Conservation (phyloP, 2,329 filamentous ascomycete genomes). For the Ophiocordyceps camponoti-leonardi region DNA sequence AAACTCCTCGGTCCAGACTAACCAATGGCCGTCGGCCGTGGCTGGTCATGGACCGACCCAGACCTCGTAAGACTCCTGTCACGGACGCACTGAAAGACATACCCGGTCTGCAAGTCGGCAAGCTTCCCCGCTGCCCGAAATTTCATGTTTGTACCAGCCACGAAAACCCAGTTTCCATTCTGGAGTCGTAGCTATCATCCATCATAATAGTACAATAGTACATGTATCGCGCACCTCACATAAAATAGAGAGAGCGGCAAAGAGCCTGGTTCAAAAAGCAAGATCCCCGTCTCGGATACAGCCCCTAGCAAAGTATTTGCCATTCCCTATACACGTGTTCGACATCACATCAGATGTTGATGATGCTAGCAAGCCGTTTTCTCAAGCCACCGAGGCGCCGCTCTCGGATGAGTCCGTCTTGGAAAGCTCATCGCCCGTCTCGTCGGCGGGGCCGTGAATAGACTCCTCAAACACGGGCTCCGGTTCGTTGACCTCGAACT, state of each 20-base stretch:
- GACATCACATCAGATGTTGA: not conserved
- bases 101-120: not conserved
- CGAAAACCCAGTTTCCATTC: not conserved
- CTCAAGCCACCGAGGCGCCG: conserved; percentile 39
- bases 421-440: conserved; percentile 34
- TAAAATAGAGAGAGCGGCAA: not conserved
- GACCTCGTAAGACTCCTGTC: not conserved
- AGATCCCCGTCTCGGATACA: not conserved
- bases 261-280: not conserved
- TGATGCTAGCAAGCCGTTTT: not conserved
- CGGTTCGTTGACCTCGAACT: conserved; percentile 79
- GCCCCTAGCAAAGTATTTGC: not conserved
- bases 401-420: conserved; percentile 44
- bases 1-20: not conserved
- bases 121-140: not conserved
- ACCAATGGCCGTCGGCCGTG: not conserved
- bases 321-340: not conserved
- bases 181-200: not conserved
- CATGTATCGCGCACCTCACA: not conserved
- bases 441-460: conserved; percentile 47
- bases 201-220: not conserved
- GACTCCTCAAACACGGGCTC: conserved; percentile 89
- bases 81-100: not conserved
- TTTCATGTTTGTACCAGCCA: not conserved
- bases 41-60: not conserved